Base-by-base conservation (phyloP, 2,329 filamentous ascomycete species). In the Elsinoe australis region DNA sequence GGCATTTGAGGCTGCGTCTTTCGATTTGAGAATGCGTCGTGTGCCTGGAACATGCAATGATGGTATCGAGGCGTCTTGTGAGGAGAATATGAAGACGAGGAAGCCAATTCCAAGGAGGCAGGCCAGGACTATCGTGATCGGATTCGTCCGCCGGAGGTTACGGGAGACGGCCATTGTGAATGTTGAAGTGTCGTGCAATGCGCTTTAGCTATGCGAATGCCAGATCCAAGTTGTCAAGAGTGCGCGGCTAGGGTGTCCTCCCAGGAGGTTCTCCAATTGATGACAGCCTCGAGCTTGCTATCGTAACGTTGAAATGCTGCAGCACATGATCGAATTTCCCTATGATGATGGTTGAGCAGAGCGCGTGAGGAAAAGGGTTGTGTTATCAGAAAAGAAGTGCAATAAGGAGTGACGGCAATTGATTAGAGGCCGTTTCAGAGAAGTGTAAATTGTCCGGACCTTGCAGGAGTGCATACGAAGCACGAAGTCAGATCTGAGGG, bases 131-230 rank as follows among this genome's bases (percentile, higher is more conserved):
- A 90, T 71, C 48, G 84, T 90, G 61, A 85, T 74, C 54, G 86
- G 83, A 67, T 80, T 92, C 64, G 83, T 79, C 70, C 85, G 84
- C 70, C 86, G 86, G 63, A 90, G 77, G 54, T 74, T 72, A 69
- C 86, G 85, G 62, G 74, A 63, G 57, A 74, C 67, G 58, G 74
- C 75, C 76, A 80, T 78, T 50, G 47, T 69, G 26, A 19, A 9
- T 10, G 26, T 14, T n/a, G 22, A 28, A 21, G 19, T 26, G 9
- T 8, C 21, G 15, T 15, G 21, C 15, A 15, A 7, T 1, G 26
- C 10, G 1, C 10, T 28, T 14, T n/a, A 14, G 12, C 22, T 28
- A 5, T 28, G 9, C 8, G 28, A n/a, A 6, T 8, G 18, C 3
- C 12, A 26, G 10, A 5, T 28, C 22, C 17, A 41, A n/a, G 24